Percentiles rank a stretch among this genome's conserved stretches.
These are phyloP conservation scores for Microthyrium microscopicum DNA, from an alignment of 2,329 filamentous ascomycete species.

Conservation along the genomic window DNA sequence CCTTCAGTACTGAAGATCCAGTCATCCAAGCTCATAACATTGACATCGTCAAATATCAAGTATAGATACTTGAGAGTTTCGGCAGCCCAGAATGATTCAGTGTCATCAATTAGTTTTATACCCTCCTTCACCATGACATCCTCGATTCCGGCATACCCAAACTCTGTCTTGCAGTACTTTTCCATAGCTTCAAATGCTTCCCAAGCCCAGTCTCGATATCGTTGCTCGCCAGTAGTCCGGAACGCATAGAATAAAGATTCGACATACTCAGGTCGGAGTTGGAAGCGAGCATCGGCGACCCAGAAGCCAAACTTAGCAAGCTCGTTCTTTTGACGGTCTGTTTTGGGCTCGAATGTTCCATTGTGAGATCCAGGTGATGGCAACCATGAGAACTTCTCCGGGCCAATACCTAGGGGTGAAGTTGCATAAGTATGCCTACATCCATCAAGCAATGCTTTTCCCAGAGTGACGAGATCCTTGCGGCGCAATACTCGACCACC, in stretches of 20 bases:
- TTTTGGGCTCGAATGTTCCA: conserved; percentile 16
- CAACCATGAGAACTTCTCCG: conserved; percentile 22
- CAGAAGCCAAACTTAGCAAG: conserved; percentile 18
- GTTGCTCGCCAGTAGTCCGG: conserved; percentile 22
- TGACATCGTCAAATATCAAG: conserved; percentile 43
- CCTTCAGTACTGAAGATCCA: conserved; percentile 41
- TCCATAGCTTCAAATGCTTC: conserved; percentile 23
- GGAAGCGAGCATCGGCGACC: conserved; percentile 17
- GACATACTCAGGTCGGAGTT: conserved; percentile 23
- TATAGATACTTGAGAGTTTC: conserved; percentile 55
- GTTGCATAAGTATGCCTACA: conserved; percentile 22
- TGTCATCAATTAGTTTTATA: conserved; percentile 17
- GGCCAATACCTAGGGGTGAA: conserved; percentile 21
- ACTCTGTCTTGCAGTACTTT: conserved; percentile 20
- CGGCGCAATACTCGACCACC: conserved; percentile 19
- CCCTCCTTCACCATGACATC: conserved; percentile 18
- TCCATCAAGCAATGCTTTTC: conserved; percentile 23
- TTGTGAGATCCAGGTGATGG: conserved; percentile 20
- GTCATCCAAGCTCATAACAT: conserved; percentile 43
- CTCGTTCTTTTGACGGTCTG: conserved; percentile 15
- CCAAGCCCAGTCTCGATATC: conserved; percentile 26
- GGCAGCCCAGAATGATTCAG: conserved; percentile 51
- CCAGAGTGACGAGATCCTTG: conserved; percentile 19
- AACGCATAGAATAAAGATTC: conserved; percentile 25
- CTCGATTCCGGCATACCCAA: conserved; percentile 21